phyloP scores from a whole-genome alignment of 2,329 filamentous ascomycete genomes.

The Clarireedia hainanense region DNA sequence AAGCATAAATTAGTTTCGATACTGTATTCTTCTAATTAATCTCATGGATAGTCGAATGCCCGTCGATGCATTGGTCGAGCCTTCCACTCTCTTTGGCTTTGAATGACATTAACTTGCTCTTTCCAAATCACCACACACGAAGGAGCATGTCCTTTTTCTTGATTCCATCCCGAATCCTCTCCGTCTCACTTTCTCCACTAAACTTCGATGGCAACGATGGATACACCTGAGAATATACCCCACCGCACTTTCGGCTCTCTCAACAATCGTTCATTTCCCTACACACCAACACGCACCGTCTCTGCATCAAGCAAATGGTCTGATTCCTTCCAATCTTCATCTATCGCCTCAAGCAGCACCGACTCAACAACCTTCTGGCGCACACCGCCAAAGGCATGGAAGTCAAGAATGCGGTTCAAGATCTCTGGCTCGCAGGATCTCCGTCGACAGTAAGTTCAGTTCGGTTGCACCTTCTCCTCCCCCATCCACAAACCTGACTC shows the following conservation, averaged over 20 bases:
- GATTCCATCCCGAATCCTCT: not conserved
- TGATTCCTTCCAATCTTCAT: not conserved
- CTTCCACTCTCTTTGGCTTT: not conserved
- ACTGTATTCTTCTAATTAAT: slow-evolving; percentile 3
- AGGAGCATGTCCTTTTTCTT: not conserved
- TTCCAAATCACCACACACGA: no score
- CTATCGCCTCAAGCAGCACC: slow-evolving; percentile 7
- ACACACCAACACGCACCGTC: slow-evolving; percentile 15
- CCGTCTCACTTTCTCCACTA: not conserved
- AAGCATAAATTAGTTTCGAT: slow-evolving; percentile 3
- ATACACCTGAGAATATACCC: slow-evolving; percentile 14
- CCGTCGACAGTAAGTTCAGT: slow-evolving; percentile 11
- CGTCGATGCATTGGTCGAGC: no score
- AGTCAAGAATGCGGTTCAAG: not conserved
- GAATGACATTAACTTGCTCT: not conserved
- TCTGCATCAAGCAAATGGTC: slow-evolving; percentile 12
- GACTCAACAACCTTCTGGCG: slow-evolving; percentile 19
- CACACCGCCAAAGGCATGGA: slow-evolving; percentile 19
- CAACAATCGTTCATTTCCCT: slow-evolving; percentile 9
- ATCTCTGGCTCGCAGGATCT: slow-evolving; percentile 5
- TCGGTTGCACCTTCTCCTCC: not conserved
- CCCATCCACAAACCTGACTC: not conserved
- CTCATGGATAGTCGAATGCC: not conserved
- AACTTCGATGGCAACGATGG: not conserved
- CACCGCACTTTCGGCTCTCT: slow-evolving; percentile 9